Evolutionary conservation across 495 filamentous ascomycete genomes (phyloP), one percentile per base, ranked within the genome.

Genomic region (Trichocladium uniseriatum): DNA sequence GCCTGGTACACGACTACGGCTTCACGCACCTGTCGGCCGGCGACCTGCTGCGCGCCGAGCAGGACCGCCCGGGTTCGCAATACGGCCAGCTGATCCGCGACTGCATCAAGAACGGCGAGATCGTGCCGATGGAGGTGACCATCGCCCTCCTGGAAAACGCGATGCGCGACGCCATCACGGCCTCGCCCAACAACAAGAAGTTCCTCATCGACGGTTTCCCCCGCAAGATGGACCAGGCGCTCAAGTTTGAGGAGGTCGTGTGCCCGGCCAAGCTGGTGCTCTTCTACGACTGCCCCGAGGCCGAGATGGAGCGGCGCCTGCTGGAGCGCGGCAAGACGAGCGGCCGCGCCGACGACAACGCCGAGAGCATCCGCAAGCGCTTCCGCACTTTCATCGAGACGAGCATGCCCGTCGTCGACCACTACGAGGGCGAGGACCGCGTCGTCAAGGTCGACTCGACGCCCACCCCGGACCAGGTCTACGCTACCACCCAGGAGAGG

Each of bases 61-160:
- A 98, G 71, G 74, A 88, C 56, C 83, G 92, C 10, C 73, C 79
- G 5, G 89, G 87, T 35, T 84, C 79, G 55, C 75, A 95, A 63
- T 95, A 94, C 67, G 92, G 92, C 60, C 76, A 83, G 28, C 74
- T 97, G 67, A 98, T 98, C 77, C 82, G 81, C 50, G 72, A 80
- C 39, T 88, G 89, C 73, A 98, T 98, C 75, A 80, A 79, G 32
- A 83, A 98, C 62, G 92, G 92, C 52, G 82, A 79, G 56, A 98
- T 98, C 67, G 92, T 98, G 53, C 92, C 92, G 9, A 95, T 95
- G 91, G 91, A 97, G 62, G 89, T 98, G 18, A 98, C 92, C n/a
- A 83, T 98, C 32, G 81, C 84, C 22, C 66, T 98, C 14, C 78
- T 98, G 3, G 92, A 95, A 66, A 89, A 94, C 63, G 86, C 89